Percentiles rank a stretch among this genome's conserved stretches.
Evolutionary conservation across 2,329 filamentous ascomycete genomes (phyloP).

Genomic region (Trichoderma asperellum): DNA sequence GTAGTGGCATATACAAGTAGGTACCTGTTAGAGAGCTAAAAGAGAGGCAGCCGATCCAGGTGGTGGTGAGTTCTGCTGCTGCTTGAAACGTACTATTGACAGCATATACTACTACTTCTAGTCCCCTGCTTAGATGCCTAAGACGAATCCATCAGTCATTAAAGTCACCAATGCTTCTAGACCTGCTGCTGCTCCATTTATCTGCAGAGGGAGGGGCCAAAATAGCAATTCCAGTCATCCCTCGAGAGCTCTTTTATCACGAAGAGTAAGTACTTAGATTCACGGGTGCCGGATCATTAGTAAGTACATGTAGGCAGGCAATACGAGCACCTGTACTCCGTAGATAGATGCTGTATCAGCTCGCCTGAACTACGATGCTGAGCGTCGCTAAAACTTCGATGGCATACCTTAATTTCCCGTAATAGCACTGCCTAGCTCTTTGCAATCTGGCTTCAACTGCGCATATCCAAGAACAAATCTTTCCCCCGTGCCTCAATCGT

Average conservation of each 20-base stretch:
- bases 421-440: neutral
- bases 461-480: neutral
- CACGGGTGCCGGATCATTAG: neutral
- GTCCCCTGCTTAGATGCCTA: neutral
- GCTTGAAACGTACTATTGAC: neutral
- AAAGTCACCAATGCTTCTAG: neutral
- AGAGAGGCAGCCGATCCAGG: neutral
- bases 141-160: neutral
- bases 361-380: neutral
- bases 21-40: neutral
- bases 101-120: neutral
- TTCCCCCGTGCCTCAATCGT: too few species aligned
- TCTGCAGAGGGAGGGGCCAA: neutral
- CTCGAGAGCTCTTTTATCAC: neutral
- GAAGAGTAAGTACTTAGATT: neutral
- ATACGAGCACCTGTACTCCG: too few species aligned
- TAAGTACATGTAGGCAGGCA: neutral
- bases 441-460: neutral
- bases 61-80: neutral
- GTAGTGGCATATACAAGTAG: neutral
- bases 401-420: conserved; percentile 7
- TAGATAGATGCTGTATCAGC: neutral
- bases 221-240: neutral
- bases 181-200: neutral
- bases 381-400: neutral